Conservation (phyloP, 208 protist genomes). For the Naegleria gruberi region DNA sequence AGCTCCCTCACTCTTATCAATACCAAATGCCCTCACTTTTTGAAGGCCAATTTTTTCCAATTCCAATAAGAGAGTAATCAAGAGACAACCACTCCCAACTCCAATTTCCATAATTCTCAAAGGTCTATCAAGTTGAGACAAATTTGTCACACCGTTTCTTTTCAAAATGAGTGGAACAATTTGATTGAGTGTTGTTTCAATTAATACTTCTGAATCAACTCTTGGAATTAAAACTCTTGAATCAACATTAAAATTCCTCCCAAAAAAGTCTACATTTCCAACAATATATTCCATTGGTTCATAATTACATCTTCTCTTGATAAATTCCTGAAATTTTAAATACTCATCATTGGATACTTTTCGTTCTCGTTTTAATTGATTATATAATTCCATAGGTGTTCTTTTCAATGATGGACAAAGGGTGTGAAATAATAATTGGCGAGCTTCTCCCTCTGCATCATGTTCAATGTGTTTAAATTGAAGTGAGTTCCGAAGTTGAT, state of each 20-base stretch:
- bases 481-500: not conserved
- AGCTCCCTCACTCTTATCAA: not conserved
- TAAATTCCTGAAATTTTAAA: not conserved
- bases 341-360: too few relatives aligned
- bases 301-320: not conserved
- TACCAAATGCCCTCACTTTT: not conserved
- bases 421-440: not conserved
- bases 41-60: not conserved
- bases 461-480: not conserved
- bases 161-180: not conserved
- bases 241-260: not conserved
- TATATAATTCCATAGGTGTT: not conserved
- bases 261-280: not conserved
- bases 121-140: too few relatives aligned
- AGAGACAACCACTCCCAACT: not conserved
- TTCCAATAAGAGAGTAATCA: not conserved
- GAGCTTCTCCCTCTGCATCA: not conserved
- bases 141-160: not conserved
- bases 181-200: not conserved
- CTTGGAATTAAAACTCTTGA: not conserved
- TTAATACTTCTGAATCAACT: not conserved
- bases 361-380: not conserved
- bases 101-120: not conserved
- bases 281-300: not conserved
- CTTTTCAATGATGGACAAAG: not conserved